Percentiles rank a stretch among this genome's conserved stretches.
These are phyloP conservation scores for Talaromyces wortmannii DNA, from an alignment of 495 filamentous ascomycete species.

Conservation along the genomic window DNA sequence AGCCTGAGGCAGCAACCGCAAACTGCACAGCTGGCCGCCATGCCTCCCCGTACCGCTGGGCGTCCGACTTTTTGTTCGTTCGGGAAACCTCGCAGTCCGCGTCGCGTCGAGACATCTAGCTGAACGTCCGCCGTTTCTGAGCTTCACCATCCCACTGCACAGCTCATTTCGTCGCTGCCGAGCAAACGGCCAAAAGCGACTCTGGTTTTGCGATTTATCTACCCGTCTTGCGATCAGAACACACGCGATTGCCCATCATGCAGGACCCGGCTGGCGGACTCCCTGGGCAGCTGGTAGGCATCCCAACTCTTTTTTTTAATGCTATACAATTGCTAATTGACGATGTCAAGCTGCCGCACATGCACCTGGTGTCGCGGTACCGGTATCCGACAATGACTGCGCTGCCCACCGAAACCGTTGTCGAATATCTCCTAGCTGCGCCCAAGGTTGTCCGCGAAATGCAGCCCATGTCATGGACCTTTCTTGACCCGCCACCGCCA, in stretches of 20 bases:
- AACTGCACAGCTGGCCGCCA: slow-evolving; percentile 9
- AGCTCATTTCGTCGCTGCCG: neutral
- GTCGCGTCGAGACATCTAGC: slow-evolving; percentile 21
- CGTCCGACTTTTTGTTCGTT: slow-evolving; percentile 6
- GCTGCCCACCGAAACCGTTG: slow-evolving; percentile 61
- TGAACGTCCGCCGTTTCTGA: neutral
- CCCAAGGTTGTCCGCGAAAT: slow-evolving; percentile 68
- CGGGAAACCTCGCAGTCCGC: slow-evolving; percentile 27
- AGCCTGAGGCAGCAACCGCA: slow-evolving; percentile 17
- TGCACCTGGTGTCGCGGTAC: slow-evolving; percentile 75
- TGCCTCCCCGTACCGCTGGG: slow-evolving; percentile 13
- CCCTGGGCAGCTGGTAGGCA: slow-evolving; percentile 52
- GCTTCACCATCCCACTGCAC: neutral
- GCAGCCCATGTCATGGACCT: slow-evolving; percentile 85
- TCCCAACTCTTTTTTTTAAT: neutral
- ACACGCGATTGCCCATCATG: slow-evolving; percentile 34
- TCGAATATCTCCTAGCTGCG: slow-evolving; percentile 72
- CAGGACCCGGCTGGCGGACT: slow-evolving; percentile 60
- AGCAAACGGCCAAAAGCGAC: neutral
- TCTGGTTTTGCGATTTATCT: neutral
- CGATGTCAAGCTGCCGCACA: slow-evolving; percentile 62
- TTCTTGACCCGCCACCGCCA: slow-evolving; percentile 65
- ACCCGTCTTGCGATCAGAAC: neutral
- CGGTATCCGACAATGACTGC: slow-evolving; percentile 61
- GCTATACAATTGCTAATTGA: slow-evolving; percentile 10